Evolutionary conservation across 129 eudicot species (phyloP), one percentile per base, ranked within the genome.

Genomic region (Rutidosis leptorrhynchoides): DNA sequence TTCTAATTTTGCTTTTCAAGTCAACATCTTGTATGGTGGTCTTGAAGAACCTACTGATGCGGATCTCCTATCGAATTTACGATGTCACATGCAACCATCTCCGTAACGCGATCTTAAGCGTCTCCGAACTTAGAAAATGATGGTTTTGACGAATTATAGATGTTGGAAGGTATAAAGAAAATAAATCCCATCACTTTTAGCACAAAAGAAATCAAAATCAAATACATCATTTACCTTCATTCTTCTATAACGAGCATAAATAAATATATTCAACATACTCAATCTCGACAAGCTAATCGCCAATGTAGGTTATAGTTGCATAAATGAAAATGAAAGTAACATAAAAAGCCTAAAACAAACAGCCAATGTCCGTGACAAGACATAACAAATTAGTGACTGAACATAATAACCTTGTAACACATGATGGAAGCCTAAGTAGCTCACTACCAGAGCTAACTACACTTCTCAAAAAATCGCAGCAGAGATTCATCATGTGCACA

Each of bases 241-340:
- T 85, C 64, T 87, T 72, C 77, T 84, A 80, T 90, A 87, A 66
- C 64, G 74, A 64, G 79, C 77, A 68, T 80, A 90, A 37, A 68
- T 80, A 90, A 37, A 90, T 78, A 68, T 90, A 95, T 61, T 82
- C 89, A 6, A 87, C 82, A 72, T 90, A 90, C 14, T 90, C 95
- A 6, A 74, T 78, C 5, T 72, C 89, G 0, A 85, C 89, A 30
- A 90, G 89, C 9, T 83, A 85, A 68, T 87, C 72, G 32, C 78
- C 78, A 0, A 81, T 0, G 45, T 37, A 10, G 4, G 10, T 6
- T 1, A 32, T 32, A 32, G 37, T 32, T 32, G 11, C 37, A 32
- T 7, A 6, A 32, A 6, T 2, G 0, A 32, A 32, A 32, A 1
- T 7, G 37, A 32, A 32, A 32, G 2, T 32, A 6, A 7, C 37